These are phyloP conservation scores for Alternaria sp. DNA, from an alignment of 2,329 filamentous ascomycete species.

Conservation along the genomic window DNA sequence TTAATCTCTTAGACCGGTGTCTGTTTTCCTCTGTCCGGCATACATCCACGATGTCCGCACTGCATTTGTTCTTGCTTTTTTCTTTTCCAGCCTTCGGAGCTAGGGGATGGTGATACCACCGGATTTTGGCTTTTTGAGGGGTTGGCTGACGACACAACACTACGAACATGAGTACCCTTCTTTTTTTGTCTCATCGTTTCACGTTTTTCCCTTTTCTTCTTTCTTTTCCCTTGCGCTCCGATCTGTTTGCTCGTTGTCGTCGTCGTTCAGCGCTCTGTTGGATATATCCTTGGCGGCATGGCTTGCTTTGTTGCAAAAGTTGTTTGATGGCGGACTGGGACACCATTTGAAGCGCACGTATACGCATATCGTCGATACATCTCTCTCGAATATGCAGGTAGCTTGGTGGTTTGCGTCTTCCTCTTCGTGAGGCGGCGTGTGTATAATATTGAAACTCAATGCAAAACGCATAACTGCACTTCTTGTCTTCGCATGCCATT, in stretches of 20 bases:
- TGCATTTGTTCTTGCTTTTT: slow-evolving; percentile 22
- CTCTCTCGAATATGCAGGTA: background rate
- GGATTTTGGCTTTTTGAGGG: slow-evolving; percentile 14
- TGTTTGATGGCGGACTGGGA: background rate
- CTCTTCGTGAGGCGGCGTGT: background rate
- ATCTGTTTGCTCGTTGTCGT: background rate
- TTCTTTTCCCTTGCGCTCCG: background rate
- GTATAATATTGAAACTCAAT: slow-evolving; percentile 1
- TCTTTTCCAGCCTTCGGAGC: slow-evolving; percentile 5
- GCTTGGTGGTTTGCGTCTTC: background rate
- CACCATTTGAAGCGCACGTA: background rate
- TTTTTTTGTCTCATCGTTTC: slow-evolving; percentile 13
- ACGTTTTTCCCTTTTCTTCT: background rate
- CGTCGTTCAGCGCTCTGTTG: background rate
- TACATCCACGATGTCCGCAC: slow-evolving; percentile 23
- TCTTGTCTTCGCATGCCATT: background rate
- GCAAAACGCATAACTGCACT: slow-evolving; percentile 1
- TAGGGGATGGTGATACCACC: slow-evolving; percentile 16
- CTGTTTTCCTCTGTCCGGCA: slow-evolving; percentile 22
- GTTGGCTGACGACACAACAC: slow-evolving; percentile 19
- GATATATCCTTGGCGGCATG: slow-evolving; percentile 1
- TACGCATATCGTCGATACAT: background rate
- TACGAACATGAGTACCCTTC: slow-evolving; percentile 27
- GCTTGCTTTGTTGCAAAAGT: slow-evolving; percentile 3
- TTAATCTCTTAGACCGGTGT: slow-evolving; percentile 35